Conservation (phyloP, 768 basidiomycete species). For the Phaeotremella skinneri region DNA sequence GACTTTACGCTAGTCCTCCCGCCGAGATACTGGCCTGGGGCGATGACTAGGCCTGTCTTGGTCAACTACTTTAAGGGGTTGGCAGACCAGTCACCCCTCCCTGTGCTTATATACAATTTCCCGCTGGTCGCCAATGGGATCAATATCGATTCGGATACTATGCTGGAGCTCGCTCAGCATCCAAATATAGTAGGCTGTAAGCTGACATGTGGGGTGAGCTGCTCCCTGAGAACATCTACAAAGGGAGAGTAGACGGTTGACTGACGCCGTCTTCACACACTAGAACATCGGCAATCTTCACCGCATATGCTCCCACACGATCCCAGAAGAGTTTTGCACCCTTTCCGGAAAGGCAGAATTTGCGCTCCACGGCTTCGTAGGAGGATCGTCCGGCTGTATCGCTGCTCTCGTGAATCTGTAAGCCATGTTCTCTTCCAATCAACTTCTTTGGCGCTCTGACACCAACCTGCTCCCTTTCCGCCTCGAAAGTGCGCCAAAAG, state of each 20-base stretch:
- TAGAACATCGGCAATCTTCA: constrained; percentile 12
- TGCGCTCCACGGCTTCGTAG: constrained; percentile 19
- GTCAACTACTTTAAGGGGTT: constrained; percentile 55
- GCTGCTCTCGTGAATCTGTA: constrained; percentile 24
- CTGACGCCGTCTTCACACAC: neutral
- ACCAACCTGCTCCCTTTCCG: neutral
- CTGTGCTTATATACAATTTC: constrained; percentile 77
- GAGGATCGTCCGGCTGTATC: constrained; percentile 13
- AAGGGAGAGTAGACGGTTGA: neutral
- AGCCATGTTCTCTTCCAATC: constrained; percentile 2
- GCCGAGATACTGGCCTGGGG: constrained; percentile 54
- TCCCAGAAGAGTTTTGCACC: constrained; percentile 8
- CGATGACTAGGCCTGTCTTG: constrained; percentile 54
- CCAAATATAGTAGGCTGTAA: constrained; percentile 75
- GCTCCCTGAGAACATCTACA: neutral
- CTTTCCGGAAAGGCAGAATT: constrained; percentile 24
- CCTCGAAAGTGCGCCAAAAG: constrained; percentile 23
- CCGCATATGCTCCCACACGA: constrained; percentile 17
- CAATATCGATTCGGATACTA: constrained; percentile 72
- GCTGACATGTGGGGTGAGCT: constrained; percentile 17
- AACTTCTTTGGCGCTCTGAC: neutral
- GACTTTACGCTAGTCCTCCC: constrained; percentile 61
- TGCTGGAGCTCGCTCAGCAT: constrained; percentile 64
- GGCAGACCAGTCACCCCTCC: constrained; percentile 62
- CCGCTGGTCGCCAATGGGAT: constrained; percentile 63